Evolutionary conservation across 768 basidiomycete species (phyloP).

Genomic region (Russula compacta): DNA sequence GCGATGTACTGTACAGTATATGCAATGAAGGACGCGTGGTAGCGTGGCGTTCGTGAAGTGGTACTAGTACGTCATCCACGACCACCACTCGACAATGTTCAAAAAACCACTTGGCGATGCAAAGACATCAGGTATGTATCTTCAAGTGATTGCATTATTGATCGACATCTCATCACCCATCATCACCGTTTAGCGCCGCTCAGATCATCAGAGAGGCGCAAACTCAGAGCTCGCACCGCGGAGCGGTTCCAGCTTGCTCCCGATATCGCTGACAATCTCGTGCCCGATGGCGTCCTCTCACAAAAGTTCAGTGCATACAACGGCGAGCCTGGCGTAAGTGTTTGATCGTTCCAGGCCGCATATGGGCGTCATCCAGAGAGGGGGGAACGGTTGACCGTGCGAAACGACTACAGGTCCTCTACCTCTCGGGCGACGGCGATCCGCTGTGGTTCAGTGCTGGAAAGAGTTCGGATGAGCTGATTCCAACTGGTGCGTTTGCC

Average conservation of each 20-base stretch:
- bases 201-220: conserved; percentile 63
- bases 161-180: background rate
- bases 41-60: background rate
- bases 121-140: conserved; percentile 49
- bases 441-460: conserved; percentile 76
- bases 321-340: conserved; percentile 55
- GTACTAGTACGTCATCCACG: background rate
- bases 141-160: background rate
- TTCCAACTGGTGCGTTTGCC: conserved; percentile 56
- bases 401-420: conserved; percentile 40
- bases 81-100: conserved; percentile 43
- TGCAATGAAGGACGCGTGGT: background rate
- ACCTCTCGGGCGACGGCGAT: conserved; percentile 54
- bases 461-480: conserved; percentile 54
- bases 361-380: background rate
- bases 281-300: conserved; percentile 63
- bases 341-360: background rate
- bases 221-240: conserved; percentile 53
- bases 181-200: conserved; percentile 41
- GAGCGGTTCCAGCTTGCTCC: conserved; percentile 36
- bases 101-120: conserved; percentile 62
- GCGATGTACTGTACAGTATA: too few species aligned
- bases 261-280: conserved; percentile 59
- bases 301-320: conserved; percentile 60
- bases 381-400: background rate